Conservation (phyloP, 495 filamentous ascomycete genomes). For the Aspergillus nidulans region DNA sequence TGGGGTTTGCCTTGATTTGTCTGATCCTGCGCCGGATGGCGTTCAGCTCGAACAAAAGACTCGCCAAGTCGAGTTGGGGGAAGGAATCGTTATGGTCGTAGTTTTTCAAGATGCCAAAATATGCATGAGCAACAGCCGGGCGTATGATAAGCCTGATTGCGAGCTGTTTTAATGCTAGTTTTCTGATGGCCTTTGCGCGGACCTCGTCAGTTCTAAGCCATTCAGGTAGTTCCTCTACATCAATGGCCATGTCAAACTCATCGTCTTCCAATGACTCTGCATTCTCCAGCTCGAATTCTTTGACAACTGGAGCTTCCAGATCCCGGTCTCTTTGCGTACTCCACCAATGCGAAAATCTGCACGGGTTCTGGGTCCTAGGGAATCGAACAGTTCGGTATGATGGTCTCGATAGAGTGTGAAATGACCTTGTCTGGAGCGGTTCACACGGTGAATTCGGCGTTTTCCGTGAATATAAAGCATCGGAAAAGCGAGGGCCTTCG, state of each 20-base stretch:
- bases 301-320: background rate
- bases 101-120: slow-evolving; percentile 33
- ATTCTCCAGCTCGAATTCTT: slow-evolving; percentile 4
- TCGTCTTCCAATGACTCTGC: slow-evolving; percentile 12
- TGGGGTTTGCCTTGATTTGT: slow-evolving; percentile 19
- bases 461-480: slow-evolving; percentile 25
- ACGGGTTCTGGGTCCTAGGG: slow-evolving; percentile 11
- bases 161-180: slow-evolving; percentile 41
- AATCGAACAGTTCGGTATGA: slow-evolving; percentile 7
- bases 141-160: slow-evolving; percentile 38
- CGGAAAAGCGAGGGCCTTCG: slow-evolving; percentile 37
- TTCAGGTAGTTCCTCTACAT: slow-evolving; percentile 21
- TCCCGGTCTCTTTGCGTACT: background rate
- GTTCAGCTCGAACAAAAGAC: slow-evolving; percentile 33
- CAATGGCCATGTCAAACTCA: slow-evolving; percentile 12
- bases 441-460: slow-evolving; percentile 17
- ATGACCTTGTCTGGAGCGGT: slow-evolving; percentile 21
- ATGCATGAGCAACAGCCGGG: slow-evolving; percentile 37
- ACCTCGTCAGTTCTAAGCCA: slow-evolving; percentile 30
- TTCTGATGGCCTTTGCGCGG: slow-evolving; percentile 39
- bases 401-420: slow-evolving; percentile 18
- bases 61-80: slow-evolving; percentile 28
- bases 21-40: slow-evolving; percentile 27
- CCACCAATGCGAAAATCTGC: background rate
- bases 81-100: slow-evolving; percentile 25